phyloP scores from a whole-genome alignment of 257 asterid species.

The Solanum tarapatanum region DNA sequence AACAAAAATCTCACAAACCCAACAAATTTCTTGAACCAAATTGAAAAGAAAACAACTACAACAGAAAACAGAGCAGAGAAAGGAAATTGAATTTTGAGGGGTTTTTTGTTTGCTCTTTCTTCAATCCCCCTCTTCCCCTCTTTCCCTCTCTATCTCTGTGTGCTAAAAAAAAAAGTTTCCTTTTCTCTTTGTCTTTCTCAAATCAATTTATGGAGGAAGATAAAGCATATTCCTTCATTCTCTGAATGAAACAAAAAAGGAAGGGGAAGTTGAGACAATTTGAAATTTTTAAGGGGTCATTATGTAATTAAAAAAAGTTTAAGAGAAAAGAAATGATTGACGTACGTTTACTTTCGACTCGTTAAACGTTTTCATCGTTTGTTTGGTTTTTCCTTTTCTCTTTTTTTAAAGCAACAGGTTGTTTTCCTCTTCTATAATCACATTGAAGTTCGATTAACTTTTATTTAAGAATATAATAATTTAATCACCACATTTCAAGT shows the following conservation, averaged over 20 bases:
- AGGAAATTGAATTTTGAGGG: constrained; percentile 6
- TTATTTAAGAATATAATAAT: too few relatives aligned
- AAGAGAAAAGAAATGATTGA: neutral
- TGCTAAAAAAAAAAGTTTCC: neutral
- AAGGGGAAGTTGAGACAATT: neutral
- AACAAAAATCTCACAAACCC: neutral
- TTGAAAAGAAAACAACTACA: neutral
- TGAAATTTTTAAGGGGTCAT: neutral
- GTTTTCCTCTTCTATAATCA: too few relatives aligned
- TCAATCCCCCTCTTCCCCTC: neutral
- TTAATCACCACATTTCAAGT: rapidly evolving
- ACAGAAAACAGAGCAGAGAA: neutral
- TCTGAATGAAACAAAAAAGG: constrained; percentile 5
- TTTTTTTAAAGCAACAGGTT: too few relatives aligned
- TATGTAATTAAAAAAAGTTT: neutral
- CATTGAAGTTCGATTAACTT: too few relatives aligned
- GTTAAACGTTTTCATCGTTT: neutral
- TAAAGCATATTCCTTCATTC: constrained; percentile 33
- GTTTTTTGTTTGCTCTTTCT: constrained; percentile 20
- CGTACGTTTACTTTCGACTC: neutral
- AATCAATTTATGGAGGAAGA: constrained; percentile 1
- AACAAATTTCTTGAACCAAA: neutral
- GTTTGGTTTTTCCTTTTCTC: neutral
- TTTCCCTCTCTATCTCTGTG: constrained; percentile 1
- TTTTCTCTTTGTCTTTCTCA: neutral